Evolutionary conservation across 75 land plant species (phyloP).

Genomic region (Sequoia sempervirens): DNA sequence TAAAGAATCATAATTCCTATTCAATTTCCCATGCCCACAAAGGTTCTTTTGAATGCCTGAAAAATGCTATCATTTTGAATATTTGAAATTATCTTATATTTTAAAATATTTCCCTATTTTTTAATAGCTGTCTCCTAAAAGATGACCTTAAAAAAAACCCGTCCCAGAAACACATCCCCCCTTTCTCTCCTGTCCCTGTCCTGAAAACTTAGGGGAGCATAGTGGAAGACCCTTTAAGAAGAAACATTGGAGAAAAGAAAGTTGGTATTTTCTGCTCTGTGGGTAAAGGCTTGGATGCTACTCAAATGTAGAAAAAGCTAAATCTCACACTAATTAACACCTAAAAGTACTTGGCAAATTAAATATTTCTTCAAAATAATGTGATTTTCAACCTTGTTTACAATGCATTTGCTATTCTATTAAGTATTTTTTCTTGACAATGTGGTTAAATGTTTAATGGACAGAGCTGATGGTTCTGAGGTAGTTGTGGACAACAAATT

Average conservation of each 20-base stretch:
- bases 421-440: not conserved
- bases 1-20: no score
- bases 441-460: not conserved
- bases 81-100: no score
- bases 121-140: no score
- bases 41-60: no score
- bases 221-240: not conserved
- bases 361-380: not conserved
- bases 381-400: not conserved
- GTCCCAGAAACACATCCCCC: no score
- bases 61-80: no score
- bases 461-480: constrained; percentile 71
- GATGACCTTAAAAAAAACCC: no score
- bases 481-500: constrained; percentile 72
- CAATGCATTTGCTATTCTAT: not conserved
- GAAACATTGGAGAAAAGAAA: not conserved
- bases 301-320: not conserved
- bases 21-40: no score
- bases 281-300: not conserved
- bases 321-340: not conserved
- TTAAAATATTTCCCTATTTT: no score
- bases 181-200: no score
- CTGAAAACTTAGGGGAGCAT: no score
- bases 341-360: not conserved
- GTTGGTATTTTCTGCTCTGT: not conserved